Evolutionary conservation across 2,329 filamentous ascomycete species (phyloP).

Genomic region (Macrophomina pseudophaseolina): DNA sequence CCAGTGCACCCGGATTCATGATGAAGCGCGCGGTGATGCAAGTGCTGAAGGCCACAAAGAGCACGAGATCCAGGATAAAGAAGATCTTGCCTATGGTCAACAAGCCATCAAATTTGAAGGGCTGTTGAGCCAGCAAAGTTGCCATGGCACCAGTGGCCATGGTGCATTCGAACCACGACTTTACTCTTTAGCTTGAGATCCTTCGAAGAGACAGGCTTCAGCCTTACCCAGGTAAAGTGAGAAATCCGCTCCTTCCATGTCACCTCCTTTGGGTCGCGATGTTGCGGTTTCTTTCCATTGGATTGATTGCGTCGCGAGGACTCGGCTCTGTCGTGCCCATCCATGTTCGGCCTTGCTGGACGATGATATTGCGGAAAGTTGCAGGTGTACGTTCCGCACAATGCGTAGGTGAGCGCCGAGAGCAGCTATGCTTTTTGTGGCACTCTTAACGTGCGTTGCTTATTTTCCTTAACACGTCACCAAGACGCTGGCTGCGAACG

Average conservation of each 20-base stretch:
- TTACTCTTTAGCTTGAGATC: not conserved
- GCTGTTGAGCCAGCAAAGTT: conserved; percentile 66
- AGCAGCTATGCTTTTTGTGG: not conserved
- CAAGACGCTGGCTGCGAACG: not conserved
- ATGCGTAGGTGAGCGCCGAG: too few relatives aligned
- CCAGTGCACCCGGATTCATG: conserved; percentile 61
- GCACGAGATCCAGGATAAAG: conserved; percentile 69
- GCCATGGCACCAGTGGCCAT: conserved; percentile 78
- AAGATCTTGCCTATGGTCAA: conserved; percentile 68
- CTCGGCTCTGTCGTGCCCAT: not conserved
- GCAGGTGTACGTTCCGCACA: not conserved
- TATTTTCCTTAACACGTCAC: not conserved
- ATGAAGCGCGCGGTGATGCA: conserved; percentile 66
- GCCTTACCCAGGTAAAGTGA: conserved; percentile 43
- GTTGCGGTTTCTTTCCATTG: not conserved
- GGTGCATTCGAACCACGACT: conserved; percentile 74
- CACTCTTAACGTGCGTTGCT: not conserved
- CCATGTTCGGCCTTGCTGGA: not conserved
- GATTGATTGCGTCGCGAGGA: too few relatives aligned
- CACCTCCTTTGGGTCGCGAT: not conserved
- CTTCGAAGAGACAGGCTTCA: too few relatives aligned
- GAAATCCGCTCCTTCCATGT: conserved; percentile 12
- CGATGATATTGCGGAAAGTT: not conserved
- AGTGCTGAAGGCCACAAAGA: conserved; percentile 64
- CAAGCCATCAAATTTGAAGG: conserved; percentile 67